These are phyloP conservation scores for Botryosphaeria dothidea DNA, from an alignment of 2,329 filamentous ascomycete species.

Conservation along the genomic window DNA sequence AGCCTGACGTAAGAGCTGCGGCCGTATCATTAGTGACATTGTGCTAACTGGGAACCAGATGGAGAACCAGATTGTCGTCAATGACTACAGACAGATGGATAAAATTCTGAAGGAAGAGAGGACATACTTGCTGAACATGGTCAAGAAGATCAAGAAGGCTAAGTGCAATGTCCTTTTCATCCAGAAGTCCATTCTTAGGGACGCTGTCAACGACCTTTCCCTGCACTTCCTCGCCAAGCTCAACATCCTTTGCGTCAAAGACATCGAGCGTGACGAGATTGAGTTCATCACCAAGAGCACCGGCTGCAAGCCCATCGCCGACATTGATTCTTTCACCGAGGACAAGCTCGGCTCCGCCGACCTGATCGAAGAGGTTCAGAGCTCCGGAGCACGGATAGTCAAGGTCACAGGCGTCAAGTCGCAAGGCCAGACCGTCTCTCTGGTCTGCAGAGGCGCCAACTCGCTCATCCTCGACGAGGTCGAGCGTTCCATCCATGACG, in stretches of 20 bases:
- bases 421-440: conserved; percentile 82
- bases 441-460: conserved; percentile 94
- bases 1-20: conserved; percentile 69
- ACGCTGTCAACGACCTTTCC: conserved; percentile 96
- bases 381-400: conserved; percentile 85
- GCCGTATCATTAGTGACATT: neutral
- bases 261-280: conserved; percentile 97
- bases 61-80: conserved; percentile 99
- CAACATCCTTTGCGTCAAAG: conserved; percentile 93
- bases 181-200: conserved; percentile 96
- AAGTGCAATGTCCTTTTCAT: conserved; percentile 99
- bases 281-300: conserved; percentile 99
- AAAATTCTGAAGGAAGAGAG: conserved; percentile 99
- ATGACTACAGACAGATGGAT: conserved; percentile 99
- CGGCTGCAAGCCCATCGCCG: conserved; percentile 97
- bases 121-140: conserved; percentile 96
- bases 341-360: conserved; percentile 96
- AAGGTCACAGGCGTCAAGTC: conserved; percentile 92
- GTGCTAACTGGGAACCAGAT: conserved; percentile 54
- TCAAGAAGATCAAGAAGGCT: conserved; percentile 99
- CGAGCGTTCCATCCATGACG: conserved; percentile 94
- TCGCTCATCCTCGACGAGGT: conserved; percentile 93
- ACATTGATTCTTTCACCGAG: conserved; percentile 97
- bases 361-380: conserved; percentile 87
- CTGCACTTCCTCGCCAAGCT: conserved; percentile 97